These are phyloP conservation scores for Quercus parvula DNA, from an alignment of 306 rosid genomes.

Conservation along the genomic window DNA sequence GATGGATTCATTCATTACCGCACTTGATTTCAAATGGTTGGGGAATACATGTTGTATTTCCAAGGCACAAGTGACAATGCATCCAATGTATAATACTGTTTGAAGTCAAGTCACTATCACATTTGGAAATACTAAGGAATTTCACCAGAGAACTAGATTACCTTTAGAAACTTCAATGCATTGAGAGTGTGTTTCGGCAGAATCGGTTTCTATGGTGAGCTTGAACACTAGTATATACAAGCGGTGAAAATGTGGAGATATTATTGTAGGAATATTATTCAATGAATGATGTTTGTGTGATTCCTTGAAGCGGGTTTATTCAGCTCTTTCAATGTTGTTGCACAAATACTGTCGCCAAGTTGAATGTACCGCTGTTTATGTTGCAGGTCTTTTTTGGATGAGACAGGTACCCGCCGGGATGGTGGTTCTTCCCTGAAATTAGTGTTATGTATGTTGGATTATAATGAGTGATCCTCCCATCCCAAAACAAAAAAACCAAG, in stretches of 20 bases:
- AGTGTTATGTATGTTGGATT: no score
- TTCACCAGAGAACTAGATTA: background rate
- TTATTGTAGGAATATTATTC: no score
- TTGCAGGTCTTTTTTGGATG: background rate
- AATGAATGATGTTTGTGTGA: no score
- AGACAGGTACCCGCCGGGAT: background rate
- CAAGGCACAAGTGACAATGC: no score
- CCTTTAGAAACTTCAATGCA: background rate
- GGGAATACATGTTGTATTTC: no score
- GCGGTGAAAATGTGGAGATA: no score
- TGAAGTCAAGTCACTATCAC: background rate
- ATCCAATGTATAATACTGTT: background rate
- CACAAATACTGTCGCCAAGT: no score
- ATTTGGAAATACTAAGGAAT: background rate
- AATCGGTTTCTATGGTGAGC: background rate
- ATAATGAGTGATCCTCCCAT: no score
- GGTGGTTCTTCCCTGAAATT: background rate
- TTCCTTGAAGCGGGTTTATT: no score
- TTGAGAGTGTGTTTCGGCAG: background rate
- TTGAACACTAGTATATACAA: background rate
- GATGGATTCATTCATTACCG: conserved; percentile 27
- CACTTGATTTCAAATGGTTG: background rate
- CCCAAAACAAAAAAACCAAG: no score
- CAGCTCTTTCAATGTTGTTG: no score
- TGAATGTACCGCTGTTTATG: no score